These are phyloP conservation scores for Corymbia calophylla DNA, from an alignment of 441 rosid species.

Conservation along the genomic window DNA sequence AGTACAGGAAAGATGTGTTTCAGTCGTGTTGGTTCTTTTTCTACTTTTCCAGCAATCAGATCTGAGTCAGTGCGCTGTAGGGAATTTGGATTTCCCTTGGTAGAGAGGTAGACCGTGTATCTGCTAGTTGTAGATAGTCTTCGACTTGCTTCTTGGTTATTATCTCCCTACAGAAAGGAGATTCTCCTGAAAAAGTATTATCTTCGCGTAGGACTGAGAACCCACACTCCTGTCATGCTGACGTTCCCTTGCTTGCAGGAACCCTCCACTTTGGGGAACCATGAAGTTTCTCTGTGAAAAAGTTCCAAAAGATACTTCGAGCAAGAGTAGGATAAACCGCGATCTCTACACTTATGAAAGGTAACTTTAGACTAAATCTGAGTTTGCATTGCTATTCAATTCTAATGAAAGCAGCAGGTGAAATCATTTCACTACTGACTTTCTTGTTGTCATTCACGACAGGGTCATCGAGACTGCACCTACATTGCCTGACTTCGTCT, in stretches of 20 bases:
- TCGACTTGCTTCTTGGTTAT: neutral
- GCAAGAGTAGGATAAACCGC: slow-evolving; percentile 16
- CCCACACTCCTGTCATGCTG: neutral
- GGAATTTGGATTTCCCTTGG: neutral
- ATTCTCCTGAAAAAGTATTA: neutral
- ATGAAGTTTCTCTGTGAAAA: slow-evolving; percentile 22
- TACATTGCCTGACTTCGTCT: slow-evolving; percentile 22
- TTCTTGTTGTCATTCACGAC: neutral
- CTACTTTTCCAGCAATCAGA: neutral
- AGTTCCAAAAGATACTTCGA: slow-evolving; percentile 16
- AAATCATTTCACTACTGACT: neutral
- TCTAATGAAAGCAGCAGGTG: neutral
- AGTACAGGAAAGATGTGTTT: neutral
- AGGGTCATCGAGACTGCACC: slow-evolving; percentile 29
- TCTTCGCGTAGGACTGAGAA: neutral
- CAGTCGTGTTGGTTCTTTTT: neutral
- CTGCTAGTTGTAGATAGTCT: neutral
- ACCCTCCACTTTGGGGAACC: slow-evolving; percentile 28
- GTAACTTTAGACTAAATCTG: neutral
- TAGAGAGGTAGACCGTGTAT: neutral
- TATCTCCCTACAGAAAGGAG: neutral
- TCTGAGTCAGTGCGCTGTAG: neutral
- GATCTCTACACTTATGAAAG: slow-evolving; percentile 12
- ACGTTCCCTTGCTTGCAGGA: slow-evolving; percentile 7
- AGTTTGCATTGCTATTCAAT: neutral